Evolutionary conservation across 345 rosid genomes (phyloP).

Genomic region (Populus nigra): DNA sequence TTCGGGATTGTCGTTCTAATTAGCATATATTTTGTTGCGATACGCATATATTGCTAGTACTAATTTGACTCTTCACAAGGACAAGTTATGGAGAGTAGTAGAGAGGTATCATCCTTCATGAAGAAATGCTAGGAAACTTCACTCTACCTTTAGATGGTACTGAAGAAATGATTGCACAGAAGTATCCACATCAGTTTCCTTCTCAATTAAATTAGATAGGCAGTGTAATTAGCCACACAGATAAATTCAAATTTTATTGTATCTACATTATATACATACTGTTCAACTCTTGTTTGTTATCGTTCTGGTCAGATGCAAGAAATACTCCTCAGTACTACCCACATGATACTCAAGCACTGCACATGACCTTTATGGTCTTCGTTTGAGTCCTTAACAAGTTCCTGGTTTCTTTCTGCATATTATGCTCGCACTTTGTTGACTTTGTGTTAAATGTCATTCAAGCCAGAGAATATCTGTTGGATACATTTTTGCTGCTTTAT

Average conservation of each 20-base stretch:
- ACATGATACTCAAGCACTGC: not conserved
- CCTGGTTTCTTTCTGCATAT: not conserved
- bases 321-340: not conserved
- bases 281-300: not conserved
- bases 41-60: not conserved
- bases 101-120: not conserved
- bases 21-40: not conserved
- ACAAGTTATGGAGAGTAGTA: not conserved
- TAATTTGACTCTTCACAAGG: not conserved
- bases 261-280: not conserved
- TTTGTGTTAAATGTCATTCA: conserved; percentile 20
- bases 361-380: not conserved
- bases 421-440: conserved; percentile 2
- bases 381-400: not conserved
- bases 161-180: not conserved
- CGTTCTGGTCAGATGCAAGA: not conserved
- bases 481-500: conserved; percentile 39
- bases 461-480: conserved; percentile 53
- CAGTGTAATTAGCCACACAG: not conserved
- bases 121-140: not conserved
- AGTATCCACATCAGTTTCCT: not conserved
- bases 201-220: not conserved
- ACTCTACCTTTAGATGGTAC: not conserved
- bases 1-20: not conserved
- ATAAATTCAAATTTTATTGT: too few species aligned